Conservation (phyloP, 257 asterid species). For the Solanum boliviense region DNA sequence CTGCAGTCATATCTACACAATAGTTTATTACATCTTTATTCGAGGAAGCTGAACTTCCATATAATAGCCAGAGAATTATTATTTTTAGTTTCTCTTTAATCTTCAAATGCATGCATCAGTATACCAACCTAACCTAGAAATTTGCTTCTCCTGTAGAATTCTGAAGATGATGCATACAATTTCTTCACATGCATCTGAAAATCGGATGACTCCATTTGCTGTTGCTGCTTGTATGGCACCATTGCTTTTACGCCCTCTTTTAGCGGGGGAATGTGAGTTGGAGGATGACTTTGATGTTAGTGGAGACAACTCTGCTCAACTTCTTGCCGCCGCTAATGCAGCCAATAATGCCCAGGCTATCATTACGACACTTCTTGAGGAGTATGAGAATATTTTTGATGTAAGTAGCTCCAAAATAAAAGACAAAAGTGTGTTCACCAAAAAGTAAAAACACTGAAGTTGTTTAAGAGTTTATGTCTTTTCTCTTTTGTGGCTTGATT, state of each 20-base stretch:
- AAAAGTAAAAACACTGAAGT: neutral
- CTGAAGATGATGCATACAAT: conserved; percentile 81
- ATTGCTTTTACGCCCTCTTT: conserved; percentile 85
- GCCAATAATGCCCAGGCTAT: conserved; percentile 88
- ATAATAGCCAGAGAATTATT: neutral
- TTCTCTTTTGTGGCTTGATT: neutral
- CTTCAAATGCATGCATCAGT: neutral
- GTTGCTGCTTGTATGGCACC: conserved; percentile 99
- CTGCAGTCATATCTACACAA: neutral
- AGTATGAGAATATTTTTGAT: conserved; percentile 63
- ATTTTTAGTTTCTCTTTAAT: neutral
- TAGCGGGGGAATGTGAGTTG: conserved; percentile 85
- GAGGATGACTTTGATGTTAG: conserved; percentile 69
- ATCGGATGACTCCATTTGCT: conserved; percentile 83
- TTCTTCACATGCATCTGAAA: conserved; percentile 62
- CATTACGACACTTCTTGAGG: conserved; percentile 72
- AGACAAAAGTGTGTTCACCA: neutral
- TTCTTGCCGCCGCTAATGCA: conserved; percentile 93
- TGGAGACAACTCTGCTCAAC: conserved; percentile 85
- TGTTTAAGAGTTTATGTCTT: neutral
- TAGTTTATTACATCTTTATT: neutral
- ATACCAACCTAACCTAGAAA: neutral
- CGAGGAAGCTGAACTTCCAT: neutral
- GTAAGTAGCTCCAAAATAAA: conserved; percentile 31
- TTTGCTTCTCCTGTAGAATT: conserved; percentile 34